Base-by-base conservation (phyloP, 2,329 filamentous ascomycete genomes). In the Teratosphaeria viscida region DNA sequence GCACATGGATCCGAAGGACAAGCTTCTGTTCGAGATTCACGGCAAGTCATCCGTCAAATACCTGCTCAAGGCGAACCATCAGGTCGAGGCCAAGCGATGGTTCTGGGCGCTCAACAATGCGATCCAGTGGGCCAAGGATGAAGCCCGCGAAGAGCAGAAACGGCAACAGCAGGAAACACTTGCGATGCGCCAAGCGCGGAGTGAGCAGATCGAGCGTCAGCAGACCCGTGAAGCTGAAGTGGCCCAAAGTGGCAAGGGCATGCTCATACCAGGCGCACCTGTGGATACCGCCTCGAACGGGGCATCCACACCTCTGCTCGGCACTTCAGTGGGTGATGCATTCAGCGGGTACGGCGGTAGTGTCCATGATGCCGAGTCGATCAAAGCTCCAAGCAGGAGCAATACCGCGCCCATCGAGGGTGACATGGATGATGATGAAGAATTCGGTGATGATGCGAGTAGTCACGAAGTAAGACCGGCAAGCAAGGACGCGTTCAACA, bases 31-130 rank as follows among this genome's bases (percentile, higher is more conserved):
- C 69, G 94, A 99, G 71, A 97, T 99, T 57, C 90, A 92, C 63
- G 94, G 94, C 57, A 99, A 99, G 75, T 96, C 92, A 0, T 97
- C 92, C 0, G 94, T 99, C 72, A 99, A 96, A 76, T 99, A 99
- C 73, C 92, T 95, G 55, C 81, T 99, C 57, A 97, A 96, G 74
- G 94, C 94, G 0, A 99, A 99, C 70, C 94, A 99, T 74, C 89
- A 96, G 71, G 92, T 97, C 32, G 94, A 99, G 74, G 92, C 94
- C 5, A 99, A 99, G 76, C 85, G 94, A 59, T 99, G 94, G 94
- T 99, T 95, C 75, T 99, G 94, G 94, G 90, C 94, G 0, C 79
- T 99, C 63, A 99, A 99, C 77, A 99, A 99, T 72, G 92, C 94
- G 5, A 99, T 99, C 56, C 94, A 97, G 72, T 97, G 90, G 88